Percentiles rank a stretch among this genome's conserved stretches.
Conservation (phyloP, 768 basidiomycete genomes). For the Agrocybe pediades region DNA sequence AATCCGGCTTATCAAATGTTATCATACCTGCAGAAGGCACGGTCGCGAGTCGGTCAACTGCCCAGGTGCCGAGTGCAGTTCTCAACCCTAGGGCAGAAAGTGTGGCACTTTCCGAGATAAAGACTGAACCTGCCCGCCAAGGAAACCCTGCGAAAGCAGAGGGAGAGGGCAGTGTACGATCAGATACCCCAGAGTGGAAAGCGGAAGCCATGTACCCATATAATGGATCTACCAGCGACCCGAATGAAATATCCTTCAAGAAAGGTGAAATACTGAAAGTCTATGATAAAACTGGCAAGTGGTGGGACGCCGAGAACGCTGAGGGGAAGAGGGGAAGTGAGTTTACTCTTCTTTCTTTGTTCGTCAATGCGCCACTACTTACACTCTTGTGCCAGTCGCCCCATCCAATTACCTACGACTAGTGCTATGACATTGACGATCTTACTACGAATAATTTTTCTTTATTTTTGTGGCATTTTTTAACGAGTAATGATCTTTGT, state of each 20-base stretch:
- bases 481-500: no score
- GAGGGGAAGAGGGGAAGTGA: slow-evolving; percentile 69
- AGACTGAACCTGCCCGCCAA: background rate
- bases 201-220: slow-evolving; percentile 5
- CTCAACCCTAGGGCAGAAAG: background rate
- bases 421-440: slow-evolving; percentile 10
- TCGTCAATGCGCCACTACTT: background rate
- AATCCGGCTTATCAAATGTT: background rate
- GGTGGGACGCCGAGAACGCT: slow-evolving; percentile 78
- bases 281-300: slow-evolving; percentile 76
- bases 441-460: background rate
- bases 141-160: background rate
- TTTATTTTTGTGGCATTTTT: background rate
- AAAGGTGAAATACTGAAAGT: slow-evolving; percentile 88
- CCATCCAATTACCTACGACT: slow-evolving; percentile 43
- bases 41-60: background rate
- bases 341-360: slow-evolving; percentile 30
- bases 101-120: background rate
- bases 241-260: slow-evolving; percentile 81
- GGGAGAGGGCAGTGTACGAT: background rate
- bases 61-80: background rate
- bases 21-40: background rate
- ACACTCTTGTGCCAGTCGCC: slow-evolving; percentile 25
- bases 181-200: background rate
- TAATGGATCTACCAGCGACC: slow-evolving; percentile 61